A percentile compares a stretch with the other conserved stretches of the same genome.
phyloP scores from a whole-genome alignment of 2,329 filamentous ascomycete species.

The Alternaria infectoria region DNA sequence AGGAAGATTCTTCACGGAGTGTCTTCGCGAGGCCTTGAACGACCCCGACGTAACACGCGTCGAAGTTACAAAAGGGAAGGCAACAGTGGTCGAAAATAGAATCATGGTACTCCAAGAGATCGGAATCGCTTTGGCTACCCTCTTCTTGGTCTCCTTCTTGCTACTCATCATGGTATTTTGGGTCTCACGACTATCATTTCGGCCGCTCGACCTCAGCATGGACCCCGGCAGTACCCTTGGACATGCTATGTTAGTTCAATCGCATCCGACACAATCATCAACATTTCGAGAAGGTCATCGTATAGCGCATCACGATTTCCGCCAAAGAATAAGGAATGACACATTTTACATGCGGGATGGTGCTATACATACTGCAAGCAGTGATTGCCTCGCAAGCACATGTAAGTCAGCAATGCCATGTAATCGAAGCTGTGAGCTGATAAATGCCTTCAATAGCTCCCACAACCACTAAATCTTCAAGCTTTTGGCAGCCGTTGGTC shows the following conservation, averaged over 20 bases:
- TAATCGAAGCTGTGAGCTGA: background rate
- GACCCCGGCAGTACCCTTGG: conserved; percentile 26
- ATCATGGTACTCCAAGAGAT: conserved; percentile 24
- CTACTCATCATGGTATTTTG: conserved; percentile 12
- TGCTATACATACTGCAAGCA: conserved; percentile 16
- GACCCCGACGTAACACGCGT: background rate
- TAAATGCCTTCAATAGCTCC: background rate
- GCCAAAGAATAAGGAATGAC: conserved; percentile 5
- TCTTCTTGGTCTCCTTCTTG: conserved; percentile 20
- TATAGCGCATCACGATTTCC: conserved; percentile 4
- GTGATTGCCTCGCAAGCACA: background rate
- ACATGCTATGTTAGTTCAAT: conserved; percentile 9
- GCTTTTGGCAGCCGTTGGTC: background rate
- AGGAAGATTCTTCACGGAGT: conserved; percentile 25
- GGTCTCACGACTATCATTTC: conserved; percentile 13
- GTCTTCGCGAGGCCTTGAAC: conserved; percentile 15
- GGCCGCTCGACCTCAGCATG: conserved; percentile 20
- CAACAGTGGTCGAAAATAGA: conserved; percentile 9
- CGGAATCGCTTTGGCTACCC: conserved; percentile 14
- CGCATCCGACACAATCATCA: background rate
- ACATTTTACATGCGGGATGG: conserved; percentile 1
- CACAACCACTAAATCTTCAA: background rate
- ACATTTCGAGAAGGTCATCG: conserved; percentile 5
- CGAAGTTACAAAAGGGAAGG: conserved; percentile 2
- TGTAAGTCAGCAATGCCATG: background rate